These are phyloP conservation scores for Fusarium cyanostomum DNA, from an alignment of 2,329 filamentous ascomycete genomes.

Conservation along the genomic window DNA sequence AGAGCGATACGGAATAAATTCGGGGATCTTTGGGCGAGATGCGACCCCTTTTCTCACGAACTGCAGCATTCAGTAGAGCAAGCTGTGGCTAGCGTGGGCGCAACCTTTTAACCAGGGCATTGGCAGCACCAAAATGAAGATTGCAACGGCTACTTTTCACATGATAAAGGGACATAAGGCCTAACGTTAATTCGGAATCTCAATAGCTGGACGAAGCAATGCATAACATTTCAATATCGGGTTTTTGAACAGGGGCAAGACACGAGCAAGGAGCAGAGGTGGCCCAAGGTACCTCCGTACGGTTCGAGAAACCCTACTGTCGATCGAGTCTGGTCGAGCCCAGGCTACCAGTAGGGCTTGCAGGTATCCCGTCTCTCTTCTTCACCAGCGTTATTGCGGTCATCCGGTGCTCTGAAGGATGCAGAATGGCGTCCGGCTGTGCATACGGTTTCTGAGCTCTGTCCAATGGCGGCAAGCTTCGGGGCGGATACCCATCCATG, in stretches of 20 bases:
- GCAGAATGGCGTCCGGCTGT: slow-evolving; percentile 16
- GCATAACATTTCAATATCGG: neutral
- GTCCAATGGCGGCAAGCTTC: slow-evolving; percentile 33
- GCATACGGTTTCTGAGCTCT: slow-evolving; percentile 24
- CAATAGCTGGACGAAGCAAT: neutral
- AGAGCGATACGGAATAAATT: slow-evolving; percentile 34
- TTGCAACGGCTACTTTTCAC: neutral
- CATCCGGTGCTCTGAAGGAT: slow-evolving; percentile 18
- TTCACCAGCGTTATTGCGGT: slow-evolving; percentile 11
- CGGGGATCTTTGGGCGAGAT: slow-evolving; percentile 21
- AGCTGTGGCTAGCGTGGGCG: neutral
- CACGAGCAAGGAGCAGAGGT: neutral
- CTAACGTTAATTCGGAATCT: too few relatives aligned
- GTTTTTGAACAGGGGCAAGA: slow-evolving; percentile 22
- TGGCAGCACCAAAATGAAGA: neutral
- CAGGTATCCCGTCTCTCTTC: slow-evolving; percentile 10
- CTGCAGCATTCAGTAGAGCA: neutral
- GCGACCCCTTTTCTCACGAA: slow-evolving; percentile 23
- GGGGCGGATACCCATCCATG: slow-evolving; percentile 30
- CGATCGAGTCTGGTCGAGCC: slow-evolving; percentile 35
- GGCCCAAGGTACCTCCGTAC: slow-evolving; percentile 1
- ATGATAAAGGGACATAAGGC: neutral
- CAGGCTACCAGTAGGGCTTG: slow-evolving; percentile 12
- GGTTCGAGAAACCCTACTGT: slow-evolving; percentile 32
- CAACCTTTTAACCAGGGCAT: neutral